Evolutionary conservation across 352 stramenopile species (phyloP).

Genomic region (Phytophthora fragariaefolia): DNA sequence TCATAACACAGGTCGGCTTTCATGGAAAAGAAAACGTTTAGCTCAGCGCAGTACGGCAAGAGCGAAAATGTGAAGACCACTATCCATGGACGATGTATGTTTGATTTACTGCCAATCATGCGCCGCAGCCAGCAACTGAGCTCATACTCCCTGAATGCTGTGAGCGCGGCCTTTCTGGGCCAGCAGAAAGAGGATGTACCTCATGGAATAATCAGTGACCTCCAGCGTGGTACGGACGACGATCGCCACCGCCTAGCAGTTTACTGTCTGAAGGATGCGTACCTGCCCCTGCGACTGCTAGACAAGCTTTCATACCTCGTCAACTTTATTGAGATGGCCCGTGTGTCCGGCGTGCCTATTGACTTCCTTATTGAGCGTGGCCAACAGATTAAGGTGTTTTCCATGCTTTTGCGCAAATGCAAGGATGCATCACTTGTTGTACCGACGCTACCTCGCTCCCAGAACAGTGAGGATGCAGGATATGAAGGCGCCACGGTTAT

Average conservation of each 20-base stretch:
- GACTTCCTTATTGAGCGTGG: slow-evolving; percentile 98
- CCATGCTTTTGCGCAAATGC: slow-evolving; percentile 98
- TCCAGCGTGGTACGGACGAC: slow-evolving; percentile 96
- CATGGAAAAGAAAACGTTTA: slow-evolving; percentile 99
- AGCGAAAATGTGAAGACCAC: slow-evolving; percentile 98
- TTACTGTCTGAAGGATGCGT: slow-evolving; percentile 99
- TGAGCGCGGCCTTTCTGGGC: slow-evolving; percentile 97
- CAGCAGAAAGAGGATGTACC: slow-evolving; percentile 99
- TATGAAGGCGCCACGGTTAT: slow-evolving; percentile 99
- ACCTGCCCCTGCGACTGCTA: slow-evolving; percentile 96
- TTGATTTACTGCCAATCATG: slow-evolving; percentile 99
- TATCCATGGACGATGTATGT: slow-evolving; percentile 98
- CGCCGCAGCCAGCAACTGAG: slow-evolving; percentile 99
- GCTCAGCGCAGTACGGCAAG: slow-evolving; percentile 97
- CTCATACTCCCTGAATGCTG: slow-evolving; percentile 99
- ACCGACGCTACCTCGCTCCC: slow-evolving; percentile 93
- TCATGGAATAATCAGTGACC: slow-evolving; percentile 97
- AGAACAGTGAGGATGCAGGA: slow-evolving; percentile 80
- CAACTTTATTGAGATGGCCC: slow-evolving; percentile 99
- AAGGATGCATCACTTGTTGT: slow-evolving; percentile 95
- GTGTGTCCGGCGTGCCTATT: slow-evolving; percentile 98
- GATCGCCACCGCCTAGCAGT: slow-evolving; percentile 98
- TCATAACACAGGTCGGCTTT: slow-evolving; percentile 52
- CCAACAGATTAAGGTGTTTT: slow-evolving; percentile 99
- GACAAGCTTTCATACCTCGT: slow-evolving; percentile 99